Conservation (phyloP, 352 stramenopile species). For the Blastocystis sp. region DNA sequence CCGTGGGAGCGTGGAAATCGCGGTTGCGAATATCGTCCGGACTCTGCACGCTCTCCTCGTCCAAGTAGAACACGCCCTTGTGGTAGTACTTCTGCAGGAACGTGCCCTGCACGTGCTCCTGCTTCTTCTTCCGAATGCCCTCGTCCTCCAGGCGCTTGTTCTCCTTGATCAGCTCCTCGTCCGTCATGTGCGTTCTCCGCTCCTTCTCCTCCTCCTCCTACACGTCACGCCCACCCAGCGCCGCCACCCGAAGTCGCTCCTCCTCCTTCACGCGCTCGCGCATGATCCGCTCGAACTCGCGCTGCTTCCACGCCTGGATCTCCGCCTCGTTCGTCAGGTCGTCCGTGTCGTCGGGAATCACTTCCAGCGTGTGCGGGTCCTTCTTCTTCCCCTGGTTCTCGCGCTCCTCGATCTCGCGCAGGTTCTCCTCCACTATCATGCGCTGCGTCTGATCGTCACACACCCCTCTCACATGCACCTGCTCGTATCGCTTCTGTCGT, state of each 20-base stretch:
- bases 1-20: conserved; percentile 77
- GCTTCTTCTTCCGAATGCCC: conserved; percentile 81
- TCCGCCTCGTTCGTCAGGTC: conserved; percentile 86
- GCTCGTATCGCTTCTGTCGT: conserved; percentile 79
- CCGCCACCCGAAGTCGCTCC: conserved; percentile 78
- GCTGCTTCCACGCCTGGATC: conserved; percentile 89
- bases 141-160: conserved; percentile 78
- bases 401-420: conserved; percentile 76
- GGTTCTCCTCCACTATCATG: conserved; percentile 74
- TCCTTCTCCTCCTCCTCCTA: conserved; percentile 85
- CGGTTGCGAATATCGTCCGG: conserved; percentile 77
- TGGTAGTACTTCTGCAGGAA: conserved; percentile 98
- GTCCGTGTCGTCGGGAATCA: conserved; percentile 88
- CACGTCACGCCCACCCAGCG: not conserved
- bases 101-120: conserved; percentile 84
- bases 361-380: conserved; percentile 78
- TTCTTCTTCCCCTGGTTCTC: conserved; percentile 76
- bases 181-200: conserved; percentile 87
- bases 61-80: conserved; percentile 95
- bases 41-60: conserved; percentile 78
- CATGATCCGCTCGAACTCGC: conserved; percentile 89
- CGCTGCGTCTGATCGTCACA: conserved; percentile 30
- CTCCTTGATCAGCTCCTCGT: conserved; percentile 90
- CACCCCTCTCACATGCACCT: conserved; percentile 75
- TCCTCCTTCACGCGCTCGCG: conserved; percentile 84